These are phyloP conservation scores for Amanita inopinata DNA, from an alignment of 768 basidiomycete genomes.

Conservation along the genomic window DNA sequence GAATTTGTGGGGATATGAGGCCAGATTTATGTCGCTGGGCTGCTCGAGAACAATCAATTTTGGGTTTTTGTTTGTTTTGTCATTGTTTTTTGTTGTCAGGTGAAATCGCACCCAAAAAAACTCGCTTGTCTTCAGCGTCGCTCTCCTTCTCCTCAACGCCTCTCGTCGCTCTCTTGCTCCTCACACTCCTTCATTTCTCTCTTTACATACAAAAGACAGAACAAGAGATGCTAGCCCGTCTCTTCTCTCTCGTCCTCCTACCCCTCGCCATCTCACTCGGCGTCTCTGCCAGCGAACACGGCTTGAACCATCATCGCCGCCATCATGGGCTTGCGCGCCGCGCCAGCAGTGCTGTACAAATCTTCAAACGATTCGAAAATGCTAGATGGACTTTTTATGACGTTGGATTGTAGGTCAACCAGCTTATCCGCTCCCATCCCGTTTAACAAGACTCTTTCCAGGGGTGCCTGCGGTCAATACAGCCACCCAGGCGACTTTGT, in stretches of 20 bases:
- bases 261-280: conserved; percentile 25
- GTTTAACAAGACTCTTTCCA: conserved; percentile 16
- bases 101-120: too few species aligned
- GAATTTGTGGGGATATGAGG: neutral
- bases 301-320: conserved; percentile 22
- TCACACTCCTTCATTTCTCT: neutral
- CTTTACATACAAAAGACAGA: conserved; percentile 1
- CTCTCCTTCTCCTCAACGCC: conserved; percentile 1
- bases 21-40: neutral
- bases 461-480: conserved; percentile 45
- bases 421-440: neutral
- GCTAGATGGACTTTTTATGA: conserved; percentile 48
- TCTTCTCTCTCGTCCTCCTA: conserved; percentile 20
- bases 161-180: conserved; percentile 2
- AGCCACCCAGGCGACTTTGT: conserved; percentile 36
- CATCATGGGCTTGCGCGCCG: conserved; percentile 43
- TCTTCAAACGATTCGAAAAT: conserved; percentile 28
- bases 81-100: too few species aligned
- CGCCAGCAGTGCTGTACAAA: conserved; percentile 28
- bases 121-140: neutral
- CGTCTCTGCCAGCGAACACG: conserved; percentile 26
- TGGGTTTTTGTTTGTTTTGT: too few species aligned
- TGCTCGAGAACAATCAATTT: too few species aligned
- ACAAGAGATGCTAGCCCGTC: conserved; percentile 16
- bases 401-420: conserved; percentile 36